Conservation (phyloP, 768 basidiomycete genomes). For the Calocybe cyanea region DNA sequence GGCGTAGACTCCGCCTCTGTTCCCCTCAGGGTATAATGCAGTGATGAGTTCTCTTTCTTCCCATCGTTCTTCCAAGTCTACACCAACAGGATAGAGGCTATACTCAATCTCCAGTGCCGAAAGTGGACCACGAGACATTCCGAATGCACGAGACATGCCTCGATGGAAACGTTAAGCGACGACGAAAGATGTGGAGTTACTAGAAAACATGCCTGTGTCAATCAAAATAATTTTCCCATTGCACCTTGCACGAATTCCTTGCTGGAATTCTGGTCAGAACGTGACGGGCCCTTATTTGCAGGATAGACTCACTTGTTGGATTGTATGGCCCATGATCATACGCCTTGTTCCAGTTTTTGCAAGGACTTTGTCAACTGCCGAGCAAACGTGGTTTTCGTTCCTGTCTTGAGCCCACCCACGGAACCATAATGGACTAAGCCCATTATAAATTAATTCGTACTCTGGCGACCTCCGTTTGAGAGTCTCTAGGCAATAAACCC, state of each 20-base stretch:
- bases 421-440: conserved; percentile 88
- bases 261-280: not conserved
- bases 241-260: conserved; percentile 84
- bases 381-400: conserved; percentile 69
- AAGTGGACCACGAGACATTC: conserved; percentile 87
- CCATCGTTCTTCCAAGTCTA: conserved; percentile 40
- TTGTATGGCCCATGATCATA: conserved; percentile 97
- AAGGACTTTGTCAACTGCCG: conserved; percentile 66
- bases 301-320: conserved; percentile 79
- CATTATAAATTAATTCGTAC: conserved; percentile 40
- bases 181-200: not conserved
- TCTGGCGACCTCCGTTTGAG: too few species aligned
- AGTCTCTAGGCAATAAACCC: too few species aligned
- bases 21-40: conserved; percentile 58
- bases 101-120: conserved; percentile 89
- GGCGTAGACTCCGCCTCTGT: too few species aligned
- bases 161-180: not conserved
- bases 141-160: conserved; percentile 96
- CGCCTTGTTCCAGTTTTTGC: conserved; percentile 75
- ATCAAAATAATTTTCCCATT: conserved; percentile 91
- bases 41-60: conserved; percentile 60
- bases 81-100: conserved; percentile 64
- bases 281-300: too few species aligned
- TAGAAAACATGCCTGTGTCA: conserved; percentile 72
- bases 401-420: conserved; percentile 83